Evolutionary conservation across 345 rosid species (phyloP).

Genomic region (Toxicodendron radicans): DNA sequence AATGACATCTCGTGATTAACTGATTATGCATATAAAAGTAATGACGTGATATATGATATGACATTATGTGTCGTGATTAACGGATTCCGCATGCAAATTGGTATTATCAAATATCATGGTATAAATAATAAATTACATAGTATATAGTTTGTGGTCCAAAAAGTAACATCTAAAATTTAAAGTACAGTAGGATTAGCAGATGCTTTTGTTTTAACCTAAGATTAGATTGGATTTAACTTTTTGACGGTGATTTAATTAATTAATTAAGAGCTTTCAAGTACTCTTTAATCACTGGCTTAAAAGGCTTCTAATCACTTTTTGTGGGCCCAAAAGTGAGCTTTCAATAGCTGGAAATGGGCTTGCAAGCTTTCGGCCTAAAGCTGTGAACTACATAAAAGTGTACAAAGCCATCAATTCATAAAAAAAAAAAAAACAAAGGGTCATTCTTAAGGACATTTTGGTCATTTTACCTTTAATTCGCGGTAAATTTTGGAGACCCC

Average conservation of each 20-base stretch:
- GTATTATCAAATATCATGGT: too few species aligned
- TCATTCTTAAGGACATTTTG: too few species aligned
- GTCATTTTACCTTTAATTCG: neutral
- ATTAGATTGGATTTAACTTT: neutral
- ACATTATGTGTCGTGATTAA: too few species aligned
- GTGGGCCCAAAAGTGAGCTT: neutral
- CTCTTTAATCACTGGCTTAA: neutral
- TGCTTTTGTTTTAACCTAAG: neutral
- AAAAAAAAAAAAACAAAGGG: neutral
- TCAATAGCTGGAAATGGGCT: conserved; percentile 4
- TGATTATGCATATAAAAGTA: too few species aligned
- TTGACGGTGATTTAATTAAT: too few species aligned
- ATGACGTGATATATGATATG: too few species aligned
- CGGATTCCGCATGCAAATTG: too few species aligned
- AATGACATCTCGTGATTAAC: too few species aligned
- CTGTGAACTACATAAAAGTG: neutral
- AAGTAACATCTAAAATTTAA: neutral
- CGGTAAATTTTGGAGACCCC: too few species aligned
- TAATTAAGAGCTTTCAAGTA: neutral
- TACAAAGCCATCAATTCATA: neutral
- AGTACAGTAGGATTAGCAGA: neutral
- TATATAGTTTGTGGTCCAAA: neutral
- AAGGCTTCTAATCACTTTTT: conserved; percentile 6
- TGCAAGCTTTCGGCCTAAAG: conserved; percentile 15
- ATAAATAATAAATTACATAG: too few species aligned